phyloP scores from a whole-genome alignment of 2,329 filamentous ascomycete genomes.

The Paecilomyces sp. region DNA sequence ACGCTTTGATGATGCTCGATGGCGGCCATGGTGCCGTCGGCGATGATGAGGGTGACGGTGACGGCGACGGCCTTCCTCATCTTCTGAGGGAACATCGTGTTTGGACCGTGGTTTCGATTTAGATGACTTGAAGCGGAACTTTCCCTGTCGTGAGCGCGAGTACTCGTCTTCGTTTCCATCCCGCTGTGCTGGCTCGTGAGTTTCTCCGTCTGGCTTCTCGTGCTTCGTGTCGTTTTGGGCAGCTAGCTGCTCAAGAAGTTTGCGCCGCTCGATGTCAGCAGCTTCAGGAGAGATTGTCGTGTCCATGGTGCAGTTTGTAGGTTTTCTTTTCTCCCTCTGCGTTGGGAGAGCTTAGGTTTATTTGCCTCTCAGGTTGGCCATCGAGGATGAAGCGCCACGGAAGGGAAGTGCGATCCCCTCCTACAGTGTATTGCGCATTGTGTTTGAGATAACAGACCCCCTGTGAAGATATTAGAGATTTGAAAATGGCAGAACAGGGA shows the following conservation, averaged over 20 bases:
- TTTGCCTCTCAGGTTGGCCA: neutral
- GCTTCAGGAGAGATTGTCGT: neutral
- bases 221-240: neutral
- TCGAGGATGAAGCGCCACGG: neutral
- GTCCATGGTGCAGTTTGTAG: neutral
- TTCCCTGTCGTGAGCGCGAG: conserved; percentile 10
- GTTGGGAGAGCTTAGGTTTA: neutral
- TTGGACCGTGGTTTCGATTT: conserved; percentile 5
- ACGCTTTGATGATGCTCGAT: conserved; percentile 16
- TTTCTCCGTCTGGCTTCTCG: neutral
- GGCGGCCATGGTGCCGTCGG: conserved; percentile 14
- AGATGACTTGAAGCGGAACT: conserved; percentile 29
- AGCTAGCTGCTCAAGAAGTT: neutral
- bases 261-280: neutral
- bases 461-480: neutral
- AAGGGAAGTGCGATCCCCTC: neutral
- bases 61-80: neutral
- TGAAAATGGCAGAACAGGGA: too few species aligned
- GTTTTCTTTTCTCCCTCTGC: neutral
- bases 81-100: neutral
- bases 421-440: neutral
- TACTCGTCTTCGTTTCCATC: conserved; percentile 10
- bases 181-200: neutral
- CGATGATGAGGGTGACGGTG: conserved; percentile 8
- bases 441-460: neutral